Evolutionary conservation across 805 yeast species (phyloP), one percentile per base, ranked within the genome.

Genomic region (Wickerhamomyces pijperi): DNA sequence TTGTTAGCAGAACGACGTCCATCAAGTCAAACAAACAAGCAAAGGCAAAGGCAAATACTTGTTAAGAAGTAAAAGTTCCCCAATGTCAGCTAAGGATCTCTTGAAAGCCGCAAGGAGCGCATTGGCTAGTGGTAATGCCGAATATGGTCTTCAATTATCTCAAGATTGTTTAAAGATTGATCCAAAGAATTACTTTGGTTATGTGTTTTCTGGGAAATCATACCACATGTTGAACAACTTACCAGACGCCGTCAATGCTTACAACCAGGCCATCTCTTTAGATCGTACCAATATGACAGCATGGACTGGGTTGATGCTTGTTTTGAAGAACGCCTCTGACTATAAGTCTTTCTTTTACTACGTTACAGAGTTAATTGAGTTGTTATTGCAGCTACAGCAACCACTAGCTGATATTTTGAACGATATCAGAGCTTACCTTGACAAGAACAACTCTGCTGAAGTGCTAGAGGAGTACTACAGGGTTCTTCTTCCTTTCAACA

Each of bases 221-320:
- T 64, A 69, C 41, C 76, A 76, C 42, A 54, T 70, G 8, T 48
- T 68, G 39, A 54, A 63, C 13, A 58, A 70, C 5, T 41, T 54
- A 4, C 50, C 53, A 2, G 48, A 55, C 3, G 78, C 84, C 0
- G 45, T 59, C 12, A 46, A 45, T 19, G 55, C 69, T 11, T 80
- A 78, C 48, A 49, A 50, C 23, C 52, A 49, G 17, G 87, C 87
- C 0, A 68, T 74, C 3, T 48, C 54, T 5, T 38, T 77, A 1
- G 70, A 75, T 21, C 68, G 74, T 0, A 62, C 63, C 2, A 74
- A 78, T 37, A 46, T 76, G 2, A 55, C 72, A 19, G 94, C 87
- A 0, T 88, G 92, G 94, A 85, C 83, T 51, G 97, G 97, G 1
- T 65, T 79, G 42, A 59, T 76, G 42, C 69, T 73, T 36, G 56